These are phyloP conservation scores for Coleophoma cylindrospora DNA, from an alignment of 2,329 filamentous ascomycete genomes.

Conservation along the genomic window DNA sequence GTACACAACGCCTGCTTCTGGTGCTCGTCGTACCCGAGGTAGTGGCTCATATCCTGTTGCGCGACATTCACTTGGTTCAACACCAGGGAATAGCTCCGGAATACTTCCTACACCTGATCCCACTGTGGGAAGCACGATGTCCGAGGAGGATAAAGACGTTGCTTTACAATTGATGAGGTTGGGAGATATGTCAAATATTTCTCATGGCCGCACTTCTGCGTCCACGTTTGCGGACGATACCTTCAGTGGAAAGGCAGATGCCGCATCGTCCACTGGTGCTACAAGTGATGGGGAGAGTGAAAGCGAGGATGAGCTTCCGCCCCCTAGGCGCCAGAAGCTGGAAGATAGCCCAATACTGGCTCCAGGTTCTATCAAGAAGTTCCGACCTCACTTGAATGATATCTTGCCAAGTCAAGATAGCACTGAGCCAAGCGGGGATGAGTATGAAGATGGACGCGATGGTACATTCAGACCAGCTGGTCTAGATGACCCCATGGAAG, in stretches of 20 bases:
- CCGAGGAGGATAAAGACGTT: slow-evolving; percentile 89
- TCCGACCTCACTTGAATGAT: slow-evolving; percentile 43
- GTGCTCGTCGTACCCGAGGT: slow-evolving; percentile 57
- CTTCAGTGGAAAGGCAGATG: slow-evolving; percentile 84
- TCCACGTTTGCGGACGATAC: slow-evolving; percentile 84
- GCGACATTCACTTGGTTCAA: slow-evolving; percentile 32
- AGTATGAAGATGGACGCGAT: slow-evolving; percentile 40
- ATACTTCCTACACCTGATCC: slow-evolving; percentile 91
- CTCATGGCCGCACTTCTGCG: slow-evolving; percentile 85
- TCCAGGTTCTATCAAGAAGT: slow-evolving; percentile 35
- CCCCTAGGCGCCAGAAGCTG: slow-evolving; percentile 53
- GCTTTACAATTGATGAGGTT: slow-evolving; percentile 95
- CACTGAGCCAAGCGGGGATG: slow-evolving; percentile 57
- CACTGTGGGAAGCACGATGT: slow-evolving; percentile 95
- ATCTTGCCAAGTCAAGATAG: slow-evolving; percentile 51
- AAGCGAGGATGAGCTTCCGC: slow-evolving; percentile 57
- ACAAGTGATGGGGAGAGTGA: slow-evolving; percentile 74
- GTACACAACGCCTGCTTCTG: slow-evolving; percentile 61
- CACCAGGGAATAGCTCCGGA: slow-evolving; percentile 42
- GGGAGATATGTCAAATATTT: slow-evolving; percentile 89
- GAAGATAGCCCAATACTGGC: slow-evolving; percentile 46
- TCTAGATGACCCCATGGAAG: slow-evolving; percentile 17
- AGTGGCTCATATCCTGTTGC: slow-evolving; percentile 49
- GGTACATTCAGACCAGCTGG: slow-evolving; percentile 25
- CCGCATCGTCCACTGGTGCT: slow-evolving; percentile 76